Evolutionary conservation across 352 stramenopile genomes (phyloP).

Genomic region (Globisporangium polare): DNA sequence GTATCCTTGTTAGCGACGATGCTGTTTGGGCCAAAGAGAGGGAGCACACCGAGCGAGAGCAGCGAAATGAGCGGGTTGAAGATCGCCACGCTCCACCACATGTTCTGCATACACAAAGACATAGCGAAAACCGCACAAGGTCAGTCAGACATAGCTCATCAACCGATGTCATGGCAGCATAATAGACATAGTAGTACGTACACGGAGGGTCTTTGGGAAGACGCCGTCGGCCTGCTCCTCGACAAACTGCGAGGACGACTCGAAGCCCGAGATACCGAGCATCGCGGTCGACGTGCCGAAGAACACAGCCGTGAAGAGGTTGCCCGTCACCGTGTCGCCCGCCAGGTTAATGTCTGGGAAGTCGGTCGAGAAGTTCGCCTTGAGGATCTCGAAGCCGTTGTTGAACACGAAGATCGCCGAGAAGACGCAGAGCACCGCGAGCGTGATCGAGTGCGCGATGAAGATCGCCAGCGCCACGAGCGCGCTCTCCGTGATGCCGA

Average conservation of each 20-base stretch:
- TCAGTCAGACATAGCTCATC: constrained; percentile 4
- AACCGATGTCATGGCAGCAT: neutral
- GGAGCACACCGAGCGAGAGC: constrained; percentile 88
- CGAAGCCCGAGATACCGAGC: constrained; percentile 94
- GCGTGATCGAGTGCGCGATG: constrained; percentile 83
- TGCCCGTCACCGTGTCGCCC: constrained; percentile 69
- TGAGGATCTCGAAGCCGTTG: constrained; percentile 76
- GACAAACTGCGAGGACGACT: constrained; percentile 94
- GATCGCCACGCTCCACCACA: constrained; percentile 92
- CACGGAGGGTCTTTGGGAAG: constrained; percentile 91
- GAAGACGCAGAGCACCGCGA: constrained; percentile 75
- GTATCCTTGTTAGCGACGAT: constrained; percentile 86
- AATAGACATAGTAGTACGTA: constrained; percentile 21
- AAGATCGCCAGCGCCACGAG: constrained; percentile 91
- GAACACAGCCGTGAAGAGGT: constrained; percentile 85
- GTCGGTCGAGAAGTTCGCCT: constrained; percentile 75
- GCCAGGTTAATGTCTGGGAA: constrained; percentile 90
- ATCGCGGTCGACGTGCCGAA: constrained; percentile 92
- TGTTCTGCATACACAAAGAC: constrained; percentile 54
- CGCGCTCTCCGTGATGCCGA: constrained; percentile 92
- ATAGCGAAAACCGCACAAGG: constrained; percentile 1
- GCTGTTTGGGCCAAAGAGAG: constrained; percentile 61
- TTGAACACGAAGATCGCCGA: constrained; percentile 78
- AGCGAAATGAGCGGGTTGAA: constrained; percentile 94
- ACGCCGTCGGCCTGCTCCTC: constrained; percentile 93